Conservation (phyloP, 306 rosid genomes). For the Myrica gale region DNA sequence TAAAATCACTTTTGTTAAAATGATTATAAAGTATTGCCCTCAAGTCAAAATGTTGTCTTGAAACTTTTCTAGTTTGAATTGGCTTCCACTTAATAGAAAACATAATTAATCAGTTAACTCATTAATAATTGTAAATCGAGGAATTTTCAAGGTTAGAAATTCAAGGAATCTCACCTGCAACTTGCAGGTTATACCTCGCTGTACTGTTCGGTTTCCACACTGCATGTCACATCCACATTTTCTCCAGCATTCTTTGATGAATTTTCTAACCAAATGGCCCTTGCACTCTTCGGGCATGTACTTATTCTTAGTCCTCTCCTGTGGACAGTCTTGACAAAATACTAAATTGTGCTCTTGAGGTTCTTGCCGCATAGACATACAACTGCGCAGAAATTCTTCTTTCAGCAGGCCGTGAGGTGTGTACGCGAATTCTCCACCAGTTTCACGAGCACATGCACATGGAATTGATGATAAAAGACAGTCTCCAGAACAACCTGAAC, state of each 20-base stretch:
- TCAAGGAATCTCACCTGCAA: constrained; percentile 62
- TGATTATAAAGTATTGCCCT: not conserved
- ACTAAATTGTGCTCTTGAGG: constrained; percentile 50
- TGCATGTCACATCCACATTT: constrained; percentile 87
- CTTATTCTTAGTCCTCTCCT: constrained; percentile 59
- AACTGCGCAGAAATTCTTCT: constrained; percentile 57
- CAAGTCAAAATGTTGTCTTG: not conserved
- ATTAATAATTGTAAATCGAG: constrained; percentile 4
- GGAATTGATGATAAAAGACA: constrained; percentile 67
- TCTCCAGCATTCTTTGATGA: constrained; percentile 95
- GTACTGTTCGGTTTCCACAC: constrained; percentile 92
- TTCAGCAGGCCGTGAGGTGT: constrained; percentile 58
- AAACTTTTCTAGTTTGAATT: not conserved
- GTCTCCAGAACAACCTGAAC: constrained; percentile 62
- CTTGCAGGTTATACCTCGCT: constrained; percentile 73
- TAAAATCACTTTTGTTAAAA: not conserved
- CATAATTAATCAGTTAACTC: constrained; percentile 14
- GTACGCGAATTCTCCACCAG: constrained; percentile 95
- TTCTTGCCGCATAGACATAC: constrained; percentile 43
- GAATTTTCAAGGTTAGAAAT: constrained; percentile 21
- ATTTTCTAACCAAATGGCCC: constrained; percentile 73
- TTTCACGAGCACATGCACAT: constrained; percentile 91
- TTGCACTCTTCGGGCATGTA: constrained; percentile 55
- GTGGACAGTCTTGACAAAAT: constrained; percentile 74
- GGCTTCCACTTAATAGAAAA: not conserved